Percentiles rank a stretch among this genome's conserved stretches.
Evolutionary conservation across 2,329 filamentous ascomycete species (phyloP).

Genomic region (Decorospora gaudefroyi): DNA sequence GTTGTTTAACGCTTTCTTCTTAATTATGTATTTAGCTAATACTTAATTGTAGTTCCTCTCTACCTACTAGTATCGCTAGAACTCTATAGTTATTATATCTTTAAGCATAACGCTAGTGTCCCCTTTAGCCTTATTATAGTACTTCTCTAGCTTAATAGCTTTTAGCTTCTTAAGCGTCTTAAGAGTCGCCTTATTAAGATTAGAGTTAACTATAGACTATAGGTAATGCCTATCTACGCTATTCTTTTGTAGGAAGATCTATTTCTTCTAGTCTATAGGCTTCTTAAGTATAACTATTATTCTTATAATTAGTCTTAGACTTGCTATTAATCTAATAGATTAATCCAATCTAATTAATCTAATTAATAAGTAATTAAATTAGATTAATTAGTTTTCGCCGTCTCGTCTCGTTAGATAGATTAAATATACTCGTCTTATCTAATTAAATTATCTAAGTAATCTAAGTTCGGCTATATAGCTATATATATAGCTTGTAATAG

Average conservation of each 20-base stretch:
- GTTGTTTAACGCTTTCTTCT: conserved; percentile 3
- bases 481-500: no score
- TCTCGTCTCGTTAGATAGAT: no score
- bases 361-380: no score
- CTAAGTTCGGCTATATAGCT: no score
- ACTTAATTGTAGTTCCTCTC: background rate
- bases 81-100: background rate
- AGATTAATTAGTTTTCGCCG: no score
- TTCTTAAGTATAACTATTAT: conserved; percentile 8
- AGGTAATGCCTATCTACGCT: conserved; percentile 1
- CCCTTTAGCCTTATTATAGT: background rate
- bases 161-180: background rate
- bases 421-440: no score
- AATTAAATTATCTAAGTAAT: no score
- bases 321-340: no score
- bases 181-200: background rate
- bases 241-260: background rate
- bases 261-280: conserved; percentile 4
- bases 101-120: background rate
- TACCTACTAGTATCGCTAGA: background rate
- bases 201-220: background rate
- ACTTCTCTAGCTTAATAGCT: conserved; percentile 1
- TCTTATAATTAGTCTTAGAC: conserved; percentile 1
- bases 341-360: no score
- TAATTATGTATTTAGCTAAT: background rate